These are phyloP conservation scores for Apiotrichum gamsii DNA, from an alignment of 1,284 basidiomycete species.

Conservation along the genomic window DNA sequence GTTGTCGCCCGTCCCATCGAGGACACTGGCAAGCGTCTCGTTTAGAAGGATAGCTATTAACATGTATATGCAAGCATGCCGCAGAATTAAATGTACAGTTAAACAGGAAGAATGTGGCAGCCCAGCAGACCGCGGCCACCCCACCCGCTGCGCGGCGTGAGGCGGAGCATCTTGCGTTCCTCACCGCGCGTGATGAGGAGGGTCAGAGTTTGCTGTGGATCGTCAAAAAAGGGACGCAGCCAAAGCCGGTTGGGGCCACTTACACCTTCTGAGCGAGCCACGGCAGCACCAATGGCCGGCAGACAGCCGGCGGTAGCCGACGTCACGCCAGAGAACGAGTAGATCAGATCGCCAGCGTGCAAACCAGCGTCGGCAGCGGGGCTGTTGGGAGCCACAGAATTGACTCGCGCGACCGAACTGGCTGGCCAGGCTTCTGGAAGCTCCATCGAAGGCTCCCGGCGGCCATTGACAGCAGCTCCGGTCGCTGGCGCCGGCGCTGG, in stretches of 20 bases:
- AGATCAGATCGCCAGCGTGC: slow-evolving; percentile 61
- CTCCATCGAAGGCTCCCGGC: background rate
- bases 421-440: slow-evolving; percentile 26
- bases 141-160: slow-evolving; percentile 60
- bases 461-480: slow-evolving; percentile 4
- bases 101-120: slow-evolving; percentile 64
- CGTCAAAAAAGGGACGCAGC: background rate
- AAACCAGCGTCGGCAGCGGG: slow-evolving; percentile 71
- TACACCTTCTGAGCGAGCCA: slow-evolving; percentile 67
- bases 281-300: slow-evolving; percentile 64
- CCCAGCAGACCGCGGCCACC: slow-evolving; percentile 74
- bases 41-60: slow-evolving; percentile 16
- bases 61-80: slow-evolving; percentile 13
- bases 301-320: slow-evolving; percentile 46
- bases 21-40: slow-evolving; percentile 22
- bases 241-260: slow-evolving; percentile 27
- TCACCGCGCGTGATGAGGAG: slow-evolving; percentile 50
- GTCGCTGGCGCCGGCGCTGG: slow-evolving; percentile 4
- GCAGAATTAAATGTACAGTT: background rate
- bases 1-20: slow-evolving; percentile 2
- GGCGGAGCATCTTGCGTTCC: slow-evolving; percentile 47
- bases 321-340: slow-evolving; percentile 65
- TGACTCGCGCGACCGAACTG: slow-evolving; percentile 62
- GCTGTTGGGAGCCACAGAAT: slow-evolving; percentile 66
- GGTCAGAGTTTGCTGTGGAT: slow-evolving; percentile 49